Percentiles rank a stretch among this genome's conserved stretches.
Conservation (phyloP, 2,329 filamentous ascomycete species). For the Penicillium sp. region DNA sequence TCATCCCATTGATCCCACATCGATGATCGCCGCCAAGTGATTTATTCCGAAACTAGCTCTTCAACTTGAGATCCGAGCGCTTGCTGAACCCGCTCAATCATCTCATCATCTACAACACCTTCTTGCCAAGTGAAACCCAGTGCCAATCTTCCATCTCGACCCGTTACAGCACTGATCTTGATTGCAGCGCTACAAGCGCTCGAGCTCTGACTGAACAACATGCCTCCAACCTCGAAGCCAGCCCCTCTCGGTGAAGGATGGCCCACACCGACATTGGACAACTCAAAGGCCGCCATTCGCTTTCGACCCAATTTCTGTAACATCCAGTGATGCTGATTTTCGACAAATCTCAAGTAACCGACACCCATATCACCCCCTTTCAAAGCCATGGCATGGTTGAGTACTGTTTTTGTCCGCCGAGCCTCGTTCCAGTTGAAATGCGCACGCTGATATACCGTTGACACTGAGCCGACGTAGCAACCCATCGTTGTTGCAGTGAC, state of each 20-base stretch:
- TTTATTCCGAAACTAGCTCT: no score
- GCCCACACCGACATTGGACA: slow-evolving; percentile 1
- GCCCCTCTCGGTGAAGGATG: background rate
- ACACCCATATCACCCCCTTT: slow-evolving; percentile 1
- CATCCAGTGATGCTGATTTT: slow-evolving; percentile 6
- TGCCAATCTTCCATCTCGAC: slow-evolving; percentile 1
- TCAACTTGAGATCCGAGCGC: no score
- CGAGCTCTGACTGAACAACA: slow-evolving; percentile 14
- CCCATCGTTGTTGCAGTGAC: background rate
- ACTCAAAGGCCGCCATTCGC: slow-evolving; percentile 3
- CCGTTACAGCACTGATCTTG: slow-evolving; percentile 11
- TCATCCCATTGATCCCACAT: no score
- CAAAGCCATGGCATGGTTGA: background rate
- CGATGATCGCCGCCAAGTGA: no score
- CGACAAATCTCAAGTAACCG: slow-evolving; percentile 1
- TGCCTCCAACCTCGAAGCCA: slow-evolving; percentile 4
- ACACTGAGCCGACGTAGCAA: background rate
- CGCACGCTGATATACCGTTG: background rate
- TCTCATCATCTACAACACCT: background rate
- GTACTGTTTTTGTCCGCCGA: background rate
- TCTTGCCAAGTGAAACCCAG: slow-evolving; percentile 13
- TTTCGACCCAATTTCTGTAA: slow-evolving; percentile 4
- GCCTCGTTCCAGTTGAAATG: background rate
- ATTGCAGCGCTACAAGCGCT: slow-evolving; percentile 14
- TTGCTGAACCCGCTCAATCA: background rate